These are phyloP conservation scores for Cubamyces sp. DNA, from an alignment of 768 basidiomycete genomes.

Conservation along the genomic window DNA sequence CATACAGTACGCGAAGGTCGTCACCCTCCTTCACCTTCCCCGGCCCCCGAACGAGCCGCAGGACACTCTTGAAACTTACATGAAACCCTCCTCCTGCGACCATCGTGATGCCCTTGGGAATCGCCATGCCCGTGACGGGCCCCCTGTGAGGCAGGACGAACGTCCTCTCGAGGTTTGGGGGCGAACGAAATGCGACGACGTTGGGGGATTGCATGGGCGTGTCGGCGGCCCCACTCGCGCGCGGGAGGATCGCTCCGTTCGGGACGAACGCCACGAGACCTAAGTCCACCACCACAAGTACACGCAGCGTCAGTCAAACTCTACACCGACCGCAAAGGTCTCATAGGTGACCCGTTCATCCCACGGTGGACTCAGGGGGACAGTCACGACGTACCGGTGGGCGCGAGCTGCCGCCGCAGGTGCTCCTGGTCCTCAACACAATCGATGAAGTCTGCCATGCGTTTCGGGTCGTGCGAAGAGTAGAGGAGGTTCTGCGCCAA, in stretches of 20 bases:
- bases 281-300: not conserved
- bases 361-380: not conserved
- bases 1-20: not conserved
- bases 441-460: slow-evolving; percentile 18
- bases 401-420: slow-evolving; percentile 8
- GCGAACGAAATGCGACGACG: slow-evolving; percentile 19
- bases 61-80: slow-evolving; percentile 5
- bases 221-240: slow-evolving; percentile 23
- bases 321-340: not conserved
- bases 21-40: too few relatives aligned
- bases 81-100: slow-evolving; percentile 28
- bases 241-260: slow-evolving; percentile 27
- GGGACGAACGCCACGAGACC: slow-evolving; percentile 24
- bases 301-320: not conserved
- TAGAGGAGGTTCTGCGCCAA: slow-evolving; percentile 10
- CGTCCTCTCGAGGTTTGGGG: slow-evolving; percentile 12
- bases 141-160: slow-evolving; percentile 23
- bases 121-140: slow-evolving; percentile 21
- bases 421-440: slow-evolving; percentile 22
- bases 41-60: not conserved
- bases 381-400: not conserved
- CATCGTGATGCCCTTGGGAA: slow-evolving; percentile 25
- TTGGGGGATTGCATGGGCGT: slow-evolving; percentile 8
- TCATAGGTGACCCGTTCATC: too few relatives aligned
- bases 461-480: not conserved